Evolutionary conservation across 345 rosid genomes (phyloP), one percentile per base, ranked within the genome.

Genomic region (Citropsis articulata): DNA sequence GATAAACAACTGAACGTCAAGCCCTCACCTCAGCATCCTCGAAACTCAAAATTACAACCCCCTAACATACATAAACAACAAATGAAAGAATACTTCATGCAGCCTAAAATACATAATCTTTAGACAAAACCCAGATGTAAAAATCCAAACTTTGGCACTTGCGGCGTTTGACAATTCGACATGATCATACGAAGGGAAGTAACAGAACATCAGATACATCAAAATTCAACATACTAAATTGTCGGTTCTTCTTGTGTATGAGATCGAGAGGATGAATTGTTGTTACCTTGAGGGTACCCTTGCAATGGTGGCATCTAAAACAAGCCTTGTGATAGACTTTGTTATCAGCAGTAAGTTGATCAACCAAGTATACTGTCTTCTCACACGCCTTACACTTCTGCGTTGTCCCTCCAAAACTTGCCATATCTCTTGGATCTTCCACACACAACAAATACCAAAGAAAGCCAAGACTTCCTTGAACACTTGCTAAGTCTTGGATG

Each of bases 251-350:
- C 10, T 2, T 36, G 3, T 24, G 35, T 9, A 7, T 22, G 50
- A 76, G 36, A 66, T 25, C 7, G 55, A 48, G 65, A 22, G 57
- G 27, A 48, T 13, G 67, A 5, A 73, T 64, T 27, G 1, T 0
- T 66, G 63, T 66, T 35, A 87, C 90, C 85, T 87, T 87, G 48
- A 87, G 88, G 73, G 90, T 87, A 50, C 88, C 77, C 81, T 85
- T 87, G 85, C 90, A 87, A 75, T 87, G 90, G 83, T 87, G 85
- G 75, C 90, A 87, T 73, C 88, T 84, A 78, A 87, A 87, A 69
- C 90, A 85, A 69, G 90, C 85, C 81, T 83, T 87, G 79, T 87
- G 88, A 69, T 77, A 87, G 42, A 85, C 80, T 71, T 80, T 83
- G 83, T 78, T 80, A 50, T 87, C 90, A 76, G 90, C 85, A 56